phyloP scores from a whole-genome alignment of 2,329 filamentous ascomycete species.

The Dothiorella sarmentorum region DNA sequence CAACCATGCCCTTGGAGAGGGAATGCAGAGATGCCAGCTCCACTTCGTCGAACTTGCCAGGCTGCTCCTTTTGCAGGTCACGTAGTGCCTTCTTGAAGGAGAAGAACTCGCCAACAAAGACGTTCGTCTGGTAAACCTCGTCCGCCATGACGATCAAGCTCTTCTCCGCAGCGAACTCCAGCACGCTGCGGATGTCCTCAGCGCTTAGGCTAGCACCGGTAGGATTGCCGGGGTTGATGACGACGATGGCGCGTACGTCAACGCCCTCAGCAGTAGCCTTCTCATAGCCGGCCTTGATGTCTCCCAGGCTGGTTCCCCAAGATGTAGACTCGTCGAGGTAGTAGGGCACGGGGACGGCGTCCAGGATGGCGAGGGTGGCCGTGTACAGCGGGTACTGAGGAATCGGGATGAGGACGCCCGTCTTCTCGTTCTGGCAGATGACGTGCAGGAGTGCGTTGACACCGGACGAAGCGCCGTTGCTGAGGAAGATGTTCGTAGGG shows the following conservation, averaged over 20 bases:
- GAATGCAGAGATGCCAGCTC: slow-evolving; percentile 92
- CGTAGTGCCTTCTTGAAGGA: slow-evolving; percentile 91
- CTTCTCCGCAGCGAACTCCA: slow-evolving; percentile 82
- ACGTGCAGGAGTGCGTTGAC: slow-evolving; percentile 91
- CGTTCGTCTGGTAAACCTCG: slow-evolving; percentile 98
- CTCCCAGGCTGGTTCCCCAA: slow-evolving; percentile 85
- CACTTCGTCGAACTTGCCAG: slow-evolving; percentile 73
- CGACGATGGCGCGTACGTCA: slow-evolving; percentile 87
- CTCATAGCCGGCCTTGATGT: slow-evolving; percentile 69
- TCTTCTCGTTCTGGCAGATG: slow-evolving; percentile 73
- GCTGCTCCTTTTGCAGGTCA: slow-evolving; percentile 66
- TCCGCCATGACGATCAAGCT: slow-evolving; percentile 88
- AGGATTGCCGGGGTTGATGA: slow-evolving; percentile 98
- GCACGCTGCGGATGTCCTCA: slow-evolving; percentile 76
- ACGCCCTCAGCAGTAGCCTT: slow-evolving; percentile 73
- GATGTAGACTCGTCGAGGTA: slow-evolving; percentile 80
- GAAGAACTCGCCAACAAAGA: slow-evolving; percentile 90
- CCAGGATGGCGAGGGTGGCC: slow-evolving; percentile 79
- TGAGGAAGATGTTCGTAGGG: slow-evolving; percentile 81
- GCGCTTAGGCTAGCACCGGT: slow-evolving; percentile 82
- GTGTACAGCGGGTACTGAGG: slow-evolving; percentile 98
- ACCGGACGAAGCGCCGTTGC: slow-evolving; percentile 85
- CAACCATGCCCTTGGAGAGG: slow-evolving; percentile 97
- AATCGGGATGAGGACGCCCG: slow-evolving; percentile 88
- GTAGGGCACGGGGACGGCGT: slow-evolving; percentile 88